Base-by-base conservation (phyloP, 345 rosid genomes). In the Eucalyptus pauciflora region DNA sequence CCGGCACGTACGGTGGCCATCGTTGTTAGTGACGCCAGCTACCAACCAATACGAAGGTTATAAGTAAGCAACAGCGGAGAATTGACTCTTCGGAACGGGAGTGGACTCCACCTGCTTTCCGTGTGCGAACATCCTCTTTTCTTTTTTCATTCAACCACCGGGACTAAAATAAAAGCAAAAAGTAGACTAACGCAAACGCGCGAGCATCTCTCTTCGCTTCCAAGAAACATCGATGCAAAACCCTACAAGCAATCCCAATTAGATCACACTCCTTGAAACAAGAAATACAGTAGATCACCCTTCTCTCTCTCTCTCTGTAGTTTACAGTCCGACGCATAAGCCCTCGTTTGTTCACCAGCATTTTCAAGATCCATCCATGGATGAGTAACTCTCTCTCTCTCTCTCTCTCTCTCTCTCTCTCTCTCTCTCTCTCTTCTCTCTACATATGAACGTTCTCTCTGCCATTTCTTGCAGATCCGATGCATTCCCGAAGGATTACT, bases 391-490 rank as follows among this genome's bases (percentile, higher is more conserved):
- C 58, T 86, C 88, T 86, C 4, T 54, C 64, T 50, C 58, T 31
- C 18, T 29, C 18, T 60, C 67, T n/a, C 37, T n/a, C 86, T 89
- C 17, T 69, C 58, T 89, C 87, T 50, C 76, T 7, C 89, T 27
- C 45, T 27, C 43, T n/a, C 90, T 86, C 41, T 43, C 52, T 43
- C 45, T n/a, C 18, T 6, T 33, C 33, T 33, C 86, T 31, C 49
- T 7, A 10, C 54, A 5, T 86, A 17, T 41, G 37, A 31, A 17
- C 29, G 25, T 48, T 88, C 8, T 43, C 86, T 27, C 46, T 27
- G 29, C 88, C 11, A 10, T 25, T 86, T 52, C 88, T 87, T 48
- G 76, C 91, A 96, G 99, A 95, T 97, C 97, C 89, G 95, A 91
- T 85, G 10, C 79, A 87, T 83, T 81, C 89, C 94, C 94, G 10